Evolutionary conservation across 2,329 filamentous ascomycete species (phyloP).

Genomic region (Septoria petroselini): DNA sequence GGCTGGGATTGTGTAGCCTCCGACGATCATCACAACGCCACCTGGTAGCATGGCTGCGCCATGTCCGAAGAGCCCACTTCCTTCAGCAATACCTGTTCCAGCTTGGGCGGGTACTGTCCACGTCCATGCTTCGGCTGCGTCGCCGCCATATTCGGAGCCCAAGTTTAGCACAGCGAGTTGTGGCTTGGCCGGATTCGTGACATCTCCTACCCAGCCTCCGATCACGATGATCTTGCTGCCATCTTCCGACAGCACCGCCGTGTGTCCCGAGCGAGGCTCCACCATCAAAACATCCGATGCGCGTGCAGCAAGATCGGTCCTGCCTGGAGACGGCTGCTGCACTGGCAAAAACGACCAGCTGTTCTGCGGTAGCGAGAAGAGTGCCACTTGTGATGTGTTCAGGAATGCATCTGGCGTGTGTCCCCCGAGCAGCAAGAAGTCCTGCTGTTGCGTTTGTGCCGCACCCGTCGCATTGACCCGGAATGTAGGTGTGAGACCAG

Average conservation of each 20-base stretch:
- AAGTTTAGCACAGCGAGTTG: slow-evolving; percentile 76
- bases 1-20: slow-evolving; percentile 54
- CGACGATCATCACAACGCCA: slow-evolving; percentile 59
- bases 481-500: slow-evolving; percentile 66
- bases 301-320: slow-evolving; percentile 56
- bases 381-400: slow-evolving; percentile 86
- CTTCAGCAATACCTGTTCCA: slow-evolving; percentile 43
- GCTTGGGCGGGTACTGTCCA: slow-evolving; percentile 62
- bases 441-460: slow-evolving; percentile 65
- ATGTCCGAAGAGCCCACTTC: slow-evolving; percentile 58
- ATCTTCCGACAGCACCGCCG: slow-evolving; percentile 74
- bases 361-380: slow-evolving; percentile 83
- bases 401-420: slow-evolving; percentile 81
- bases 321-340: slow-evolving; percentile 44
- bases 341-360: slow-evolving; percentile 79
- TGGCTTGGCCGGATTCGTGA: slow-evolving; percentile 70
- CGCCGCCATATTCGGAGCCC: slow-evolving; percentile 66
- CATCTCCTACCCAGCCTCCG: slow-evolving; percentile 90
- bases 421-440: slow-evolving; percentile 78
- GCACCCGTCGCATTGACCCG: slow-evolving; percentile 60
- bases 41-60: slow-evolving; percentile 61
- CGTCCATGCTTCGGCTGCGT: slow-evolving; percentile 55
- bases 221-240: slow-evolving; percentile 73
- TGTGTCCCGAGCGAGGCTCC: slow-evolving; percentile 85
- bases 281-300: slow-evolving; percentile 46